Conservation (phyloP, 176 grass and related monocot genomes). For the Triticum aestivum region IWGSC_CS_RefSeq_v2.1 NC_057804.1:539462083-539462582, state of each 20-base stretch:
- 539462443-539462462: neutral
- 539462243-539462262: neutral
- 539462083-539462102: too few relatives aligned
- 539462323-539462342: neutral
- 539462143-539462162: too few relatives aligned
- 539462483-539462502: conserved; percentile 19
- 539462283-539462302: neutral
- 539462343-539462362: neutral
- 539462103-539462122: too few relatives aligned
- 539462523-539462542: neutral
- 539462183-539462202: conserved; percentile 4
- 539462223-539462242: conserved; percentile 22
- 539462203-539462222: conserved; percentile 32
- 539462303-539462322: neutral
- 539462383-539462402: neutral
- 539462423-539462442: neutral
- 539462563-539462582: neutral
- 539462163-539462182: too few relatives aligned
- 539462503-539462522: conserved; percentile 1
- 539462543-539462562: conserved; percentile 21
- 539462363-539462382: neutral
- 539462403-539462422: neutral
- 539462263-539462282: neutral
- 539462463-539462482: neutral
- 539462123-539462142: too few relatives aligned